Evolutionary conservation across 176 grass and related monocot species (phyloP).

Genomic region (Ananas comosus): DNA sequence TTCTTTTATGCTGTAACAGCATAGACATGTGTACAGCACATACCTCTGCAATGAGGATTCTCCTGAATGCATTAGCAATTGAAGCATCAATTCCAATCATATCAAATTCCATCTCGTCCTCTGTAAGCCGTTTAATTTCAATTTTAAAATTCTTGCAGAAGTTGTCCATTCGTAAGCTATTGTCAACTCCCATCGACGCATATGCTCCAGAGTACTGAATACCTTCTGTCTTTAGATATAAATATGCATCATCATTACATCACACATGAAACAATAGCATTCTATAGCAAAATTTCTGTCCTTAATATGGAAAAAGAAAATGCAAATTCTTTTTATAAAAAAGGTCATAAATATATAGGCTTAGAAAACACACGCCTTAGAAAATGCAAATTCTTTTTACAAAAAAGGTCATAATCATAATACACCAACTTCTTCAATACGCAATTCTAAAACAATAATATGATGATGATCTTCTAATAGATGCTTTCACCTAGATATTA

Average conservation of each 20-base stretch:
- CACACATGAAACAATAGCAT: background rate
- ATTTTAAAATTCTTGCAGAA: slow-evolving; percentile 62
- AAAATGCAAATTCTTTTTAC: too few species aligned
- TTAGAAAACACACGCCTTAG: too few species aligned
- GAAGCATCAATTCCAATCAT: slow-evolving; percentile 90
- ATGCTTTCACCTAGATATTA: too few species aligned
- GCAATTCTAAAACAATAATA: too few species aligned
- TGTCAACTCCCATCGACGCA: slow-evolving; percentile 61
- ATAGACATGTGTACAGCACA: background rate
- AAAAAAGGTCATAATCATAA: too few species aligned
- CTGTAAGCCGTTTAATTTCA: slow-evolving; percentile 48
- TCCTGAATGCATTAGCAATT: slow-evolving; percentile 74
- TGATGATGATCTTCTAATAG: too few species aligned
- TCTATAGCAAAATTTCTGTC: background rate
- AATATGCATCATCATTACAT: background rate
- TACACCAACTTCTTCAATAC: too few species aligned
- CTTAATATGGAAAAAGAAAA: background rate
- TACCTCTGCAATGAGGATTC: slow-evolving; percentile 89
- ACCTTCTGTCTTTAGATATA: slow-evolving; percentile 54
- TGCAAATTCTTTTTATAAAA: background rate
- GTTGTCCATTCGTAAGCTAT: slow-evolving; percentile 35
- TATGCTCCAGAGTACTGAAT: slow-evolving; percentile 60
- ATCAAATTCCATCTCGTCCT: slow-evolving; percentile 95
- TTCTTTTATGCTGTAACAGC: background rate
- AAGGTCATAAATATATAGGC: too few species aligned